phyloP scores from a whole-genome alignment of 768 basidiomycete species.

The Suillus cothurnatus region DNA sequence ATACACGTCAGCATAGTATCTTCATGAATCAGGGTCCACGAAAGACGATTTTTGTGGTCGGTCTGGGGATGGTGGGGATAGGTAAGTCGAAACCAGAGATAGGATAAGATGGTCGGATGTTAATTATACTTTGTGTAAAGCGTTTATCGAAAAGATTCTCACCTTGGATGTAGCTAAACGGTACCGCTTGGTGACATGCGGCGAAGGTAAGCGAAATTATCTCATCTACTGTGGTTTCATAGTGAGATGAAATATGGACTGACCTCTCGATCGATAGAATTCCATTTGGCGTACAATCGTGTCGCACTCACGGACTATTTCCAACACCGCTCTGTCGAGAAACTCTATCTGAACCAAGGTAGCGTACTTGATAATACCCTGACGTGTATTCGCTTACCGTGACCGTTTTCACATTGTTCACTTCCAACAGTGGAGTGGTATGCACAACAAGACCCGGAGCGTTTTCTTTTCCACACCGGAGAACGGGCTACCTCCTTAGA shows the following conservation, averaged over 20 bases:
- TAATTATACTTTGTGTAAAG: constrained; percentile 26
- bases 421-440: constrained; percentile 55
- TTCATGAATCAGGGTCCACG: not conserved
- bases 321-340: constrained; percentile 56
- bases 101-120: not conserved
- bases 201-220: constrained; percentile 46
- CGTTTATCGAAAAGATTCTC: constrained; percentile 72
- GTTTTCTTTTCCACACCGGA: constrained; percentile 54
- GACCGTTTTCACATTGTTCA: not conserved
- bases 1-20: not conserved
- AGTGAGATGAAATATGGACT: constrained; percentile 18
- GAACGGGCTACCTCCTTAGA: constrained; percentile 48
- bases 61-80: constrained; percentile 65
- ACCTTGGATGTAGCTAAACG: constrained; percentile 49
- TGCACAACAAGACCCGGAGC: constrained; percentile 53
- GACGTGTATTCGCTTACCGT: not conserved
- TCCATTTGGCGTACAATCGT: constrained; percentile 57
- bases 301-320: constrained; percentile 59
- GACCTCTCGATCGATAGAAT: constrained; percentile 28
- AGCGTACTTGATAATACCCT: not conserved
- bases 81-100: constrained; percentile 31
- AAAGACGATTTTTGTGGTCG: constrained; percentile 36
- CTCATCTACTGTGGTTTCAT: constrained; percentile 11
- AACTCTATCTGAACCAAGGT: constrained; percentile 60
- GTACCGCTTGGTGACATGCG: constrained; percentile 60